Percentiles rank a stretch among this genome's conserved stretches.
phyloP scores from a whole-genome alignment of 1,139 yeast species.

The Scheffersomyces segobiensis region DNA sequence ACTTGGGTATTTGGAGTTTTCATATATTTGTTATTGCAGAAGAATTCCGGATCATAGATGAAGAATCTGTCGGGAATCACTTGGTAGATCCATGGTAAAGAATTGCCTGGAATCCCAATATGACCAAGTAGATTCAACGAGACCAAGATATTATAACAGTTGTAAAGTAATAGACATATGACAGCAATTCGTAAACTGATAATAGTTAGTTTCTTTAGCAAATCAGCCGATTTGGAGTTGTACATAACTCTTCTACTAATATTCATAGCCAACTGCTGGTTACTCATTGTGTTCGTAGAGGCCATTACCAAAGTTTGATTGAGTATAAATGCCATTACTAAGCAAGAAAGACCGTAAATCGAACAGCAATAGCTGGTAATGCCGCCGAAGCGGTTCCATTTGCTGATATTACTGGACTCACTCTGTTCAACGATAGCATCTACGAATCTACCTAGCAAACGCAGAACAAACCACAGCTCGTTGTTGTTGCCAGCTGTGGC shows the following conservation, averaged over 20 bases:
- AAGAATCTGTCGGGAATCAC: slow-evolving; percentile 23
- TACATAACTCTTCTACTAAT: slow-evolving; percentile 7
- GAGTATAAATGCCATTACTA: slow-evolving; percentile 63
- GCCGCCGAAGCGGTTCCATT: slow-evolving; percentile 19
- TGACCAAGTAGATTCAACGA: slow-evolving; percentile 32
- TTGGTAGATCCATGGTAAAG: slow-evolving; percentile 12
- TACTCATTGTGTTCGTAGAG: slow-evolving; percentile 46
- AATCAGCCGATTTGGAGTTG: slow-evolving; percentile 17
- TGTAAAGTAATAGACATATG: slow-evolving; percentile 31
- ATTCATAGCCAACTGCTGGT: slow-evolving; percentile 15
- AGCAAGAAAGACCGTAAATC: slow-evolving; percentile 43
- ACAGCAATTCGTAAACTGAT: slow-evolving; percentile 35
- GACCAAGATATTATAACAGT: slow-evolving; percentile 36
- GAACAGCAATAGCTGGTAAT: slow-evolving; percentile 35
- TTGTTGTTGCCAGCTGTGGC: not conserved
- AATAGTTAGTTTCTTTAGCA: slow-evolving; percentile 21
- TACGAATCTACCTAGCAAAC: slow-evolving; percentile 17
- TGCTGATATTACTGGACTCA: slow-evolving; percentile 6
- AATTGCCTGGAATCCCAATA: slow-evolving; percentile 21
- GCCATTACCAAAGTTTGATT: slow-evolving; percentile 71
- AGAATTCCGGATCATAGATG: slow-evolving; percentile 33
- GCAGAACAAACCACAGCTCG: slow-evolving; percentile 3
- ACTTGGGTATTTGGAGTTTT: slow-evolving; percentile 31
- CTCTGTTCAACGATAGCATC: slow-evolving; percentile 28
- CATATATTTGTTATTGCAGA: slow-evolving; percentile 31